Percentiles rank a stretch among this genome's conserved stretches.
These are phyloP conservation scores for Porodaedalea pini DNA, from an alignment of 1,284 basidiomycete species.

Conservation along the genomic window DNA sequence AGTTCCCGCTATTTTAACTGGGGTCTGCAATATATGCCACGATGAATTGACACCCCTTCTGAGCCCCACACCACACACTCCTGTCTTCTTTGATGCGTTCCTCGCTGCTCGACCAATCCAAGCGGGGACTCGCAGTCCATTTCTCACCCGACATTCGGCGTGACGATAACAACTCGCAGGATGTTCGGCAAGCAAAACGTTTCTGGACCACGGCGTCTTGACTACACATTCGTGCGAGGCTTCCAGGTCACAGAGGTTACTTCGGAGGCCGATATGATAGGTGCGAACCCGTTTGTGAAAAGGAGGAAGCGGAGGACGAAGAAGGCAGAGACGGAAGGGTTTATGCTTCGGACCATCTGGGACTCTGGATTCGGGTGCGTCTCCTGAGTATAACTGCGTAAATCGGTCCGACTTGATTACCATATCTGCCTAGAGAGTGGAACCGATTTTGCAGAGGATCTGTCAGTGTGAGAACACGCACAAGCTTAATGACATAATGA, in stretches of 20 bases:
- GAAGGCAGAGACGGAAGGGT: background rate
- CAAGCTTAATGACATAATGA: no score
- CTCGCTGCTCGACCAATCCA: background rate
- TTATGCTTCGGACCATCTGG: background rate
- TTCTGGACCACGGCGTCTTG: background rate
- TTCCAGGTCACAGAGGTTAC: background rate
- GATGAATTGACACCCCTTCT: background rate
- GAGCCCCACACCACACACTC: background rate
- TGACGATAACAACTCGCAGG: background rate
- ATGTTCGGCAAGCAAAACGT: background rate
- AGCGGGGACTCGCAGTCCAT: no score
- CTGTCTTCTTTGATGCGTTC: background rate
- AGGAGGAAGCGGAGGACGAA: background rate
- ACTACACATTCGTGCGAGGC: background rate
- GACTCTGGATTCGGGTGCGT: background rate
- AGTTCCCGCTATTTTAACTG: background rate
- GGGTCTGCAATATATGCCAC: background rate
- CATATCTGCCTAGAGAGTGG: no score
- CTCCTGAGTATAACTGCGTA: no score
- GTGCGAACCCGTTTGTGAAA: background rate
- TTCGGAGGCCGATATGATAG: background rate
- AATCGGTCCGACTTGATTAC: no score
- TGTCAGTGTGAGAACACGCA: no score
- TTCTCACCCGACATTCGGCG: background rate
- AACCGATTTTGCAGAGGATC: no score